Evolutionary conservation across 305 asterid species (phyloP).

Genomic region (Ilex paraguariensis): DNA sequence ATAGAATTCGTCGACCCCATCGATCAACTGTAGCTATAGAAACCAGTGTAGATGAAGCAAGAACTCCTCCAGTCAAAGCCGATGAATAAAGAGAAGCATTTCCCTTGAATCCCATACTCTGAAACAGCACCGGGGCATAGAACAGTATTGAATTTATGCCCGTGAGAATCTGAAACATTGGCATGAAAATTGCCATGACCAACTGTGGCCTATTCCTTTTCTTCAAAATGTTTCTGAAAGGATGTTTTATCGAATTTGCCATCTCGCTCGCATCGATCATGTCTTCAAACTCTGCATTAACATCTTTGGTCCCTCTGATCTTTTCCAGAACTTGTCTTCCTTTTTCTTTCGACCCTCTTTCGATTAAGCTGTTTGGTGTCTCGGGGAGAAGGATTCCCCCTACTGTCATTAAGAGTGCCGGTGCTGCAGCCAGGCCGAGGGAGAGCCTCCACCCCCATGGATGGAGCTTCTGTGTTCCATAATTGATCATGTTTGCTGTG

Average conservation of each 20-base stretch:
- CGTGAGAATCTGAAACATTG: conserved; percentile 84
- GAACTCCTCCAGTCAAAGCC: conserved; percentile 89
- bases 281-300: conserved; percentile 77
- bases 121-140: conserved; percentile 88
- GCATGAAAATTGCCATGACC: conserved; percentile 81
- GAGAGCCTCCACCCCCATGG: conserved; percentile 99
- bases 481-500: conserved; percentile 92
- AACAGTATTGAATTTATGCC: conserved; percentile 87
- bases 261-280: conserved; percentile 83
- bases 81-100: conserved; percentile 78
- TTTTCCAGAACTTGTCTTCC: conserved; percentile 55
- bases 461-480: conserved; percentile 62
- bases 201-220: conserved; percentile 73
- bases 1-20: conserved; percentile 66
- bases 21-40: conserved; percentile 77
- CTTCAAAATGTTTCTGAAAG: conserved; percentile 67
- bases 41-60: conserved; percentile 63
- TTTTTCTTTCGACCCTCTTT: conserved; percentile 44
- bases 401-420: conserved; percentile 67
- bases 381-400: conserved; percentile 90
- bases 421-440: conserved; percentile 79
- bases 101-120: conserved; percentile 70
- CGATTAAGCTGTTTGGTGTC: conserved; percentile 88
- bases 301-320: conserved; percentile 68
- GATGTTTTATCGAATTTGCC: conserved; percentile 65